These are phyloP conservation scores for Aspergillus intermedius DNA, from an alignment of 2,329 filamentous ascomycete species.

Conservation along the genomic window DNA sequence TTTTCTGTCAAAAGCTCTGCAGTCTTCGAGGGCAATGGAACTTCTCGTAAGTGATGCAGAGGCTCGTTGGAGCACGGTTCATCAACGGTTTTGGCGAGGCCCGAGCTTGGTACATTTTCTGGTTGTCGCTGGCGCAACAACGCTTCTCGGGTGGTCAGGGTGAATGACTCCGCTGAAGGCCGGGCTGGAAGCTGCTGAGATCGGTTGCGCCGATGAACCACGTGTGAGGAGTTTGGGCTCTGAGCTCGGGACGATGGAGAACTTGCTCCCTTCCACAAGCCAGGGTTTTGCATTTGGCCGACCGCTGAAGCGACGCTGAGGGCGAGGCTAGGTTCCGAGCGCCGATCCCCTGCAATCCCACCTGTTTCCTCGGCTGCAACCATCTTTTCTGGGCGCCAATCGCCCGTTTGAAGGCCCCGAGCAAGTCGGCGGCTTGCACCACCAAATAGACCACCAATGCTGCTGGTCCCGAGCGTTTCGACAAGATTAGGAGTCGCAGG, in stretches of 20 bases:
- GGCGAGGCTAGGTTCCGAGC: conserved; percentile 39
- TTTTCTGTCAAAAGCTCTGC: conserved; percentile 8
- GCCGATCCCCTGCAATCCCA: conserved; percentile 29
- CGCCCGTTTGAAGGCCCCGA: conserved; percentile 29
- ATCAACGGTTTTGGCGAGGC: conserved; percentile 8
- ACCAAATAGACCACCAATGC: conserved; percentile 34
- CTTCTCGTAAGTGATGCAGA: conserved; percentile 9
- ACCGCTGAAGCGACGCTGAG: conserved; percentile 39
- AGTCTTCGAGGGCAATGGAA: conserved; percentile 9
- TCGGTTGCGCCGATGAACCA: conserved; percentile 29
- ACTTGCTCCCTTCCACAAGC: conserved; percentile 26
- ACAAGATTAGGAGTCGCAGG: conserved; percentile 22
- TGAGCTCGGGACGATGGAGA: conserved; percentile 7
- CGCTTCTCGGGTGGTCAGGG: conserved; percentile 29
- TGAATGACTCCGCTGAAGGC: conserved; percentile 28
- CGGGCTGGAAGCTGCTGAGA: conserved; percentile 30
- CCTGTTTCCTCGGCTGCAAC: conserved; percentile 27
- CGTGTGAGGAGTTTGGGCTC: conserved; percentile 4
- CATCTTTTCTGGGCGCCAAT: conserved; percentile 30
- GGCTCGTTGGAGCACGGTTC: conserved; percentile 19
- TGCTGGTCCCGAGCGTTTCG: conserved; percentile 25
- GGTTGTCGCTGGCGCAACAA: conserved; percentile 26
- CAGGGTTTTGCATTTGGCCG: conserved; percentile 37
- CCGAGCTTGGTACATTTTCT: conserved; percentile 12
- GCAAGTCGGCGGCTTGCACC: conserved; percentile 34